A percentile compares a stretch with the other conserved stretches of the same genome.
Conservation (phyloP, 2,329 filamentous ascomycete genomes). For the Ophiocordyceps camponoti-floridani region DNA sequence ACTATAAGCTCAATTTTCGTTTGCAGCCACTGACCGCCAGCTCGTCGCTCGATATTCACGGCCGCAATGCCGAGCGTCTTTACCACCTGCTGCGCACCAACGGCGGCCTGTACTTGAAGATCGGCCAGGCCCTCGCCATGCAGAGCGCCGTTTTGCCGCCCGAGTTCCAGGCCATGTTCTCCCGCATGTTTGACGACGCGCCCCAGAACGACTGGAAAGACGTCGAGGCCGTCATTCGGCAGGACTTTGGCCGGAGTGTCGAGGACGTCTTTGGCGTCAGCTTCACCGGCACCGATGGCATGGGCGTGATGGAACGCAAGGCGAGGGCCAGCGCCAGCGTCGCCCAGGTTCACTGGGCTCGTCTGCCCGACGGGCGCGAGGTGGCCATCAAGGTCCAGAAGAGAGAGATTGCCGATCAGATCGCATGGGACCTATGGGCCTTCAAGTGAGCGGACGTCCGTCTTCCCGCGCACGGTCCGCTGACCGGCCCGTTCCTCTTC, state of each 20-base stretch:
- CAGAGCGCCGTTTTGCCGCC: slow-evolving; percentile 86
- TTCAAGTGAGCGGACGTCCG: slow-evolving; percentile 48
- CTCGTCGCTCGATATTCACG: slow-evolving; percentile 61
- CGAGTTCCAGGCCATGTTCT: slow-evolving; percentile 92
- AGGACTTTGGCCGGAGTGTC: slow-evolving; percentile 73
- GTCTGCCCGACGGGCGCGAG: slow-evolving; percentile 69
- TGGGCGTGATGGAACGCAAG: slow-evolving; percentile 42
- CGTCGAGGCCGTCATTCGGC: slow-evolving; percentile 65
- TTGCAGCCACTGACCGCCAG: slow-evolving; percentile 57
- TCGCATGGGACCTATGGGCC: slow-evolving; percentile 88
- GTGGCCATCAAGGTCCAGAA: slow-evolving; percentile 96
- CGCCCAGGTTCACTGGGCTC: slow-evolving; percentile 92
- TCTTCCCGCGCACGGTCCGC: no score
- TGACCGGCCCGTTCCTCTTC: background rate
- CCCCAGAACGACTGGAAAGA: slow-evolving; percentile 82
- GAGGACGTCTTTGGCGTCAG: slow-evolving; percentile 89
- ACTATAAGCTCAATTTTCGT: slow-evolving; percentile 96
- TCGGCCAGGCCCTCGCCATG: slow-evolving; percentile 96
- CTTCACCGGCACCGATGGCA: slow-evolving; percentile 52
- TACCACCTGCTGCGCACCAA: slow-evolving; percentile 70
- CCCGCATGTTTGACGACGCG: slow-evolving; percentile 93
- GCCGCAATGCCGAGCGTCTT: slow-evolving; percentile 65
- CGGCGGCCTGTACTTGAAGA: slow-evolving; percentile 90
- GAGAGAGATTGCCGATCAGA: slow-evolving; percentile 76
- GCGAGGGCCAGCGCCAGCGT: slow-evolving; percentile 71